Evolutionary conservation across 345 rosid genomes (phyloP).

Genomic region (Sonneratia alba): DNA sequence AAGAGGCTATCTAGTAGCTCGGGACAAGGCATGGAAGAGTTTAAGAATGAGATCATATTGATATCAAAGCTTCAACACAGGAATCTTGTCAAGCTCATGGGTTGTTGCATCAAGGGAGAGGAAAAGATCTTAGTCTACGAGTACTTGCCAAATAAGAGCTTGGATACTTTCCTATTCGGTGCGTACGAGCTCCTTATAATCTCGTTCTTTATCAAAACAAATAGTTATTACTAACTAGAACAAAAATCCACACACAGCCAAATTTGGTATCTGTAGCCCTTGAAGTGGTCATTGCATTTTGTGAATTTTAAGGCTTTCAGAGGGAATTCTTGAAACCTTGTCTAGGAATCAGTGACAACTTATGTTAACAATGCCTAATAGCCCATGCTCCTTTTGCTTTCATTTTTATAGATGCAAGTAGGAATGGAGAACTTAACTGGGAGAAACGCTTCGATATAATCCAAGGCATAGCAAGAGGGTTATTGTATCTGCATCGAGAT

Average conservation of each 20-base stretch:
- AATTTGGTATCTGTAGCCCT: too few relatives aligned
- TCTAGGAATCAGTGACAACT: too few relatives aligned
- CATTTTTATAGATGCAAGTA: constrained; percentile 42
- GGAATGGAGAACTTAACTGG: constrained; percentile 18
- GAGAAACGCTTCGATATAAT: constrained; percentile 17
- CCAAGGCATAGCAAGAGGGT: constrained; percentile 27
- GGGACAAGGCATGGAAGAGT: constrained; percentile 48
- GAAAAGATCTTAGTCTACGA: constrained; percentile 55
- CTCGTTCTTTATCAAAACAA: neutral
- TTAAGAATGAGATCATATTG: constrained; percentile 46
- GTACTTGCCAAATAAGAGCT: constrained; percentile 28
- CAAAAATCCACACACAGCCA: too few relatives aligned
- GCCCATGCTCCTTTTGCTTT: neutral
- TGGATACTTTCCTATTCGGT: constrained; percentile 26
- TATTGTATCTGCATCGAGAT: constrained; percentile 30
- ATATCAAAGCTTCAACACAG: constrained; percentile 58
- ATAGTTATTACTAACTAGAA: neutral
- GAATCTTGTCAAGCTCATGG: constrained; percentile 49
- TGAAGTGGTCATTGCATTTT: too few relatives aligned
- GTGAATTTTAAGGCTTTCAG: too few relatives aligned
- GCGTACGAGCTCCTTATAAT: neutral
- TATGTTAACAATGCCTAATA: too few relatives aligned
- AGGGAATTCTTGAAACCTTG: too few relatives aligned
- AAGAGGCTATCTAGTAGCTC: constrained; percentile 50
- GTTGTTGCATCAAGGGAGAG: constrained; percentile 49